Percentiles rank a stretch among this genome's conserved stretches.
phyloP scores from a whole-genome alignment of 2,329 filamentous ascomycete genomes.

The Cladosporium cucumerinum region DNA sequence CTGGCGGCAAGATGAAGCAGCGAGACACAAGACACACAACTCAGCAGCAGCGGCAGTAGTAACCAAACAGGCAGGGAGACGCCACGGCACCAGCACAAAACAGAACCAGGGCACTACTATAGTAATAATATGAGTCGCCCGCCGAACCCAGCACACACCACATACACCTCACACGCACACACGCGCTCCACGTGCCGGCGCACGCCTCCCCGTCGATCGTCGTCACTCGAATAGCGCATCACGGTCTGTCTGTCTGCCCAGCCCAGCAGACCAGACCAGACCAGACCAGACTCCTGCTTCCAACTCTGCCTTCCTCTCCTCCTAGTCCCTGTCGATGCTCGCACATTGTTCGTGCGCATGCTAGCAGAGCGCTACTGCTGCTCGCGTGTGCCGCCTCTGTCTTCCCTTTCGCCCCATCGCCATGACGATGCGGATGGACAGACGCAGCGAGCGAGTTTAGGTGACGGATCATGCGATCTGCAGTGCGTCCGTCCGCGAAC shows the following conservation, averaged over 20 bases:
- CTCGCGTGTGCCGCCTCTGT: not conserved
- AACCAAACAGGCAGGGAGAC: not conserved
- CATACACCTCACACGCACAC: not conserved
- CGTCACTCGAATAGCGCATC: not conserved
- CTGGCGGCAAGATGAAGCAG: slow-evolving; percentile 4
- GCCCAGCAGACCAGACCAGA: not conserved
- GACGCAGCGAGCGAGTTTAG: not conserved
- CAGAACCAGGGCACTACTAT: not conserved
- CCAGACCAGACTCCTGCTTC: not conserved
- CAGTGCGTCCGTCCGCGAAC: slow-evolving; percentile 9
- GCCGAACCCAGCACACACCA: not conserved
- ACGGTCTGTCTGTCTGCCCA: not conserved
- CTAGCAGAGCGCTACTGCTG: not conserved
- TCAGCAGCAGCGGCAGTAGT: not conserved
- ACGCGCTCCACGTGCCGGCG: slow-evolving; percentile 10
- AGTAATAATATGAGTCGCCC: slow-evolving; percentile 5
- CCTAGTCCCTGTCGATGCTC: not conserved
- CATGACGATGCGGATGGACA: slow-evolving; percentile 10
- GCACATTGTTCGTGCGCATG: not conserved
- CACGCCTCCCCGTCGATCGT: not conserved
- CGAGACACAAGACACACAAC: not conserved
- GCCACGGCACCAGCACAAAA: not conserved
- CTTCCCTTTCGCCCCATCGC: slow-evolving; percentile 11
- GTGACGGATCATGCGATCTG: slow-evolving; percentile 3
- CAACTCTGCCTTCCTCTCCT: not conserved